Conservation (phyloP, 805 yeast species). For the Candida sakaeoensis region DNA sequence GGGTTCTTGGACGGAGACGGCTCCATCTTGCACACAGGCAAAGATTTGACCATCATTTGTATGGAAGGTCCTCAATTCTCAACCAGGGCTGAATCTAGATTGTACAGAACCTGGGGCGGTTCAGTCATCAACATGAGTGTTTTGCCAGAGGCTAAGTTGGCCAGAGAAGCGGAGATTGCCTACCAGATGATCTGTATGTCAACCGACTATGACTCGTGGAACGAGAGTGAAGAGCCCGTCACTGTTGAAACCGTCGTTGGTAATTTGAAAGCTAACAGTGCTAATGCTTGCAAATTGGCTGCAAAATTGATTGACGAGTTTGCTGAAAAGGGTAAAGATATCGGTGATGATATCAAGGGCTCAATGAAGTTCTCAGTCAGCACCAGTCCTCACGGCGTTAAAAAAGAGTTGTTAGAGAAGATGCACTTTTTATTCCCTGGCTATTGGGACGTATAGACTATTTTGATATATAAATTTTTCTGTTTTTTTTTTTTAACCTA, state of each 20-base stretch:
- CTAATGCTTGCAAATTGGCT: conserved; percentile 79
- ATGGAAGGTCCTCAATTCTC: conserved; percentile 99
- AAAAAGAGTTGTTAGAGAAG: conserved; percentile 67
- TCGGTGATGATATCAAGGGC: conserved; percentile 72
- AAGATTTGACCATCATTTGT: conserved; percentile 82
- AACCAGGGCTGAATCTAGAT: conserved; percentile 90
- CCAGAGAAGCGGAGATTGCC: conserved; percentile 94
- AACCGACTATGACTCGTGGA: conserved; percentile 99
- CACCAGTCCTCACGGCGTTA: conserved; percentile 71
- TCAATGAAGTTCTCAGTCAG: conserved; percentile 78
- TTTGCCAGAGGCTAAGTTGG: conserved; percentile 94
- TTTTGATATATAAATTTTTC: not conserved
- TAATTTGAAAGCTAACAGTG: conserved; percentile 80
- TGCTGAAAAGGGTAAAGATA: conserved; percentile 49
- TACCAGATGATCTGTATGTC: conserved; percentile 99
- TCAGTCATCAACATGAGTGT: conserved; percentile 96
- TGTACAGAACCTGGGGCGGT: conserved; percentile 88
- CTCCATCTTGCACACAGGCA: conserved; percentile 61
- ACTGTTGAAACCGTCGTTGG: conserved; percentile 97
- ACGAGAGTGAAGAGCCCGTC: conserved; percentile 90
- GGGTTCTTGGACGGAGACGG: conserved; percentile 52
- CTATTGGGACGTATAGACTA: conserved; percentile 58
- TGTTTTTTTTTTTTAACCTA: conserved; percentile 10
- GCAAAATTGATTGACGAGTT: conserved; percentile 63
- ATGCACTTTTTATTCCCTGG: conserved; percentile 90